These are phyloP conservation scores for Suillus tomentosus DNA, from an alignment of 768 basidiomycete genomes.

Conservation along the genomic window DNA sequence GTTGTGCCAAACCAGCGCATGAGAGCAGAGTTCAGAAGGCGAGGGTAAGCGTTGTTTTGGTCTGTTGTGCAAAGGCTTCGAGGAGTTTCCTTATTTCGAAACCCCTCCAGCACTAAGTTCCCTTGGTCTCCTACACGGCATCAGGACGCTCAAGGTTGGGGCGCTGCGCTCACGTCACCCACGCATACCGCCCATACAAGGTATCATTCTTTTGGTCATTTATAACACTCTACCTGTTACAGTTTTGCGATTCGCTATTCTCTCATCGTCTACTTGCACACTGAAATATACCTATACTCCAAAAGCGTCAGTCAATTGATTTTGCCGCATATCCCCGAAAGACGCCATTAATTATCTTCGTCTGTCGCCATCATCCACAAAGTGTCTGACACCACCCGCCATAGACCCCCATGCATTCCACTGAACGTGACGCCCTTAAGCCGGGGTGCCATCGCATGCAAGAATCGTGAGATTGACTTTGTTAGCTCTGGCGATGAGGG, in stretches of 20 bases:
- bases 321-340: not conserved
- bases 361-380: not conserved
- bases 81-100: not conserved
- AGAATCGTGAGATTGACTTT: not conserved
- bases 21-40: not conserved
- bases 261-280: not conserved
- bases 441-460: not conserved
- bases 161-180: no score
- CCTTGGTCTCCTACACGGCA: no score
- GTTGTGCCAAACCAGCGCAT: not conserved
- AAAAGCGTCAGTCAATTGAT: not conserved
- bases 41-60: not conserved
- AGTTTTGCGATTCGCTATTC: not conserved
- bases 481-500: not conserved
- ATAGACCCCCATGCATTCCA: not conserved
- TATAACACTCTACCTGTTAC: not conserved
- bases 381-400: not conserved
- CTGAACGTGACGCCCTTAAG: not conserved
- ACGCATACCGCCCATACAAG: no score
- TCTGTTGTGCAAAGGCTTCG: not conserved
- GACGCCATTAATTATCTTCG: not conserved
- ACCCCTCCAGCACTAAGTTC: not conserved
- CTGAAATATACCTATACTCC: not conserved
- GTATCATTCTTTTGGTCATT: not conserved
- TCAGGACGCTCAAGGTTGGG: no score